Percentiles rank a stretch among this genome's conserved stretches.
Conservation (phyloP, 192 early-diverging fungal species). For the Linnemannia exigua region DNA sequence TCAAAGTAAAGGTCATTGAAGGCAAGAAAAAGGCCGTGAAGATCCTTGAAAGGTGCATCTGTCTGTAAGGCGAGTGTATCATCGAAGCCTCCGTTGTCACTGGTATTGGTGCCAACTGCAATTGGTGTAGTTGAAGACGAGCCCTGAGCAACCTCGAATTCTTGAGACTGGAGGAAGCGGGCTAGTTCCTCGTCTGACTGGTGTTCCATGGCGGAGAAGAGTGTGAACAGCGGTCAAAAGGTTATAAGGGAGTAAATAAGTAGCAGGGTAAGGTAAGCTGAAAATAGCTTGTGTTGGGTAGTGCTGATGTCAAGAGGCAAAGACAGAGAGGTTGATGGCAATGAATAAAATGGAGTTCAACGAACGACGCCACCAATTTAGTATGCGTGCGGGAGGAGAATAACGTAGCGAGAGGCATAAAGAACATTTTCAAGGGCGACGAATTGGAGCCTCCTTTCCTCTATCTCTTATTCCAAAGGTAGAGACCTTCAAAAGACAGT, state of each 20-base stretch:
- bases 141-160: slow-evolving; percentile 11
- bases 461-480: slow-evolving; percentile 54
- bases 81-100: background rate
- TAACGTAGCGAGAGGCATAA: slow-evolving; percentile 15
- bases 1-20: slow-evolving; percentile 72
- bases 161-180: slow-evolving; percentile 35
- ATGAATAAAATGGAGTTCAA: background rate
- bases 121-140: background rate
- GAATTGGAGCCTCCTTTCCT: slow-evolving; percentile 49
- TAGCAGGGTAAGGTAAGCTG: background rate
- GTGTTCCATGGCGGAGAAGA: slow-evolving; percentile 14
- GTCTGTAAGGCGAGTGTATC: background rate
- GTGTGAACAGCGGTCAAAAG: background rate
- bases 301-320: background rate
- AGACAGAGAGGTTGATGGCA: background rate
- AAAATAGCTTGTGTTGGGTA: background rate
- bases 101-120: background rate
- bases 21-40: slow-evolving; percentile 66
- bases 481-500: slow-evolving; percentile 35
- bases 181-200: slow-evolving; percentile 40
- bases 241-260: background rate
- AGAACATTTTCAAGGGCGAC: slow-evolving; percentile 14
- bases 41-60: slow-evolving; percentile 55
- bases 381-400: background rate
- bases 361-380: background rate